Base-by-base conservation (phyloP, 305 asterid species). In the Fraxinus paxiana region DNA sequence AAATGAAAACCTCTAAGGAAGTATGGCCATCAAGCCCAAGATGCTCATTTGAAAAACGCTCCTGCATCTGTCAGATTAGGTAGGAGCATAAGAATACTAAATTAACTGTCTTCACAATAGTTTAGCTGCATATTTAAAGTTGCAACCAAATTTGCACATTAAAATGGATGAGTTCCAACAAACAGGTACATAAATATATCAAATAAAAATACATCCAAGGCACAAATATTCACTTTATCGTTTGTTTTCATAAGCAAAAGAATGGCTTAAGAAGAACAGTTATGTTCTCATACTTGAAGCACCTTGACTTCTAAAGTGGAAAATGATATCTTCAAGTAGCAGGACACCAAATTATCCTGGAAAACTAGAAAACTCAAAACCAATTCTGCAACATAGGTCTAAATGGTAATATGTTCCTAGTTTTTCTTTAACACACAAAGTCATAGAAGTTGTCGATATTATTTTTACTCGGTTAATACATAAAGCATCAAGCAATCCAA, bases 31-130 rank as follows among this genome's bases (percentile, higher is more conserved):
- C 88, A 54, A 80, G 83, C 82, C 90, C 87, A 22, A 82, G 87
- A 82, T 88, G 90, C 83, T 93, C 96, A 82, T 85, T 88, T 69
- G 78, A 79, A 80, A 84, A 77, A 79, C 82, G 87, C 35, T 91
- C 97, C 93, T 94, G 93, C 87, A 86, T 54, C 75, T 69, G 41
- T n/a, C 43, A 69, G 41, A 69, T 69, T 10, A 5, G 43, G 20
- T 69, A 69, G 10, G 22, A 69, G 38, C 41, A 69, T 30, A 69
- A 69, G 75, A 69, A 67, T 28, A 67, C 38, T 28, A 67, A 67
- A 67, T 67, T 28, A 67, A 30, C 4, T 0, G 38, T 28, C 74
- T 28, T 30, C 74, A 30, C 38, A 67, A 20, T 67, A 26, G 20
- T 31, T 63, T 67, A 28, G 74, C 37, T 1, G 38, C 74, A 13